phyloP scores from a whole-genome alignment of 441 rosid species.

The Erodium texanum region DNA sequence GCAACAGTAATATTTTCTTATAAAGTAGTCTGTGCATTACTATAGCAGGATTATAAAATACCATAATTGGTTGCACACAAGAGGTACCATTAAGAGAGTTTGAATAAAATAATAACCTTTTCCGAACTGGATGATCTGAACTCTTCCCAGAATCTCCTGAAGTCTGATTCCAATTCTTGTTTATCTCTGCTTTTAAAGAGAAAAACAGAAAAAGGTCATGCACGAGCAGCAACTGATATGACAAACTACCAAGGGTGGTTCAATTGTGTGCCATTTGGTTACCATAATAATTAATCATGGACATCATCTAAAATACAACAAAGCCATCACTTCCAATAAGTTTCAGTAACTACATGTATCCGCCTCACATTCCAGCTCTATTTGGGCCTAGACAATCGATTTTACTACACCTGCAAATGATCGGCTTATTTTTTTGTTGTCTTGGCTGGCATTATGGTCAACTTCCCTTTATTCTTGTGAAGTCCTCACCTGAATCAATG shows the following conservation, averaged over 20 bases:
- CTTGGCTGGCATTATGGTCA: too few relatives aligned
- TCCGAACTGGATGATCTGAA: slow-evolving; percentile 97
- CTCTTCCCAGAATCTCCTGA: slow-evolving; percentile 98
- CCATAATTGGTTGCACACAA: slow-evolving; percentile 9
- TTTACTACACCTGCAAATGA: too few relatives aligned
- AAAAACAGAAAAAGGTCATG: slow-evolving; percentile 13
- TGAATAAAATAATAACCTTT: slow-evolving; percentile 50
- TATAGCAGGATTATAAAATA: slow-evolving; percentile 12
- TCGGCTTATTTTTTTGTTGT: too few relatives aligned
- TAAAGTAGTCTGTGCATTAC: neutral
- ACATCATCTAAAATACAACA: neutral
- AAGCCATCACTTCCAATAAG: too few relatives aligned
- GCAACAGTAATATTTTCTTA: slow-evolving; percentile 11
- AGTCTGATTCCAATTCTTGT: slow-evolving; percentile 93
- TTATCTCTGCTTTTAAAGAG: slow-evolving; percentile 47
- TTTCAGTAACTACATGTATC: too few relatives aligned
- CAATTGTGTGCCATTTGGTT: neutral
- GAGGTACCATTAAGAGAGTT: neutral
- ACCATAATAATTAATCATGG: neutral
- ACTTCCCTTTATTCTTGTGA: too few relatives aligned
- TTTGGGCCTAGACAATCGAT: too few relatives aligned
- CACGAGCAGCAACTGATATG: slow-evolving; percentile 5
- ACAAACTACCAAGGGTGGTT: neutral
- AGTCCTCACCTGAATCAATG: too few relatives aligned
- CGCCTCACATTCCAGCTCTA: too few relatives aligned